These are phyloP conservation scores for Vigna trinervia DNA, from an alignment of 306 rosid species.

Conservation along the genomic window DNA sequence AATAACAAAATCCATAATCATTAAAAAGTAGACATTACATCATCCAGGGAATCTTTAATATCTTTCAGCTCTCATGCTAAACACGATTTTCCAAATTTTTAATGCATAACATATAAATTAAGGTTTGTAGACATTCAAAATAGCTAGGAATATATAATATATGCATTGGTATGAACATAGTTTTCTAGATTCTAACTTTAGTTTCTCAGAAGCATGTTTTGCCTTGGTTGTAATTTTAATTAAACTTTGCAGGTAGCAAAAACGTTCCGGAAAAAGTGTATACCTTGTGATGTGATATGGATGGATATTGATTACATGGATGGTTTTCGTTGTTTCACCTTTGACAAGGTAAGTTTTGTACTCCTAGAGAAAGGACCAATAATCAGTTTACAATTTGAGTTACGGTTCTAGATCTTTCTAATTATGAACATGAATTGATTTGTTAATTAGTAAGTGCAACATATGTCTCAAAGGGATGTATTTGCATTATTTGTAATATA, in stretches of 20 bases:
- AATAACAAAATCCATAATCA: conserved; percentile 15
- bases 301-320: conserved; percentile 99
- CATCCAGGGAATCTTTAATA: conserved; percentile 36
- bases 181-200: conserved; percentile 10
- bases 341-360: conserved; percentile 65
- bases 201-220: conserved; percentile 4
- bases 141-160: conserved; percentile 1
- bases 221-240: not conserved
- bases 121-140: conserved; percentile 27
- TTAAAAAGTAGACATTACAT: not conserved
- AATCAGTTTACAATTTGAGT: conserved; percentile 21
- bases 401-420: conserved; percentile 26
- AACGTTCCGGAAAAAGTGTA: conserved; percentile 72
- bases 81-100: conserved; percentile 18
- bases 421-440: not conserved
- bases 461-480: conserved; percentile 20
- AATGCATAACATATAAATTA: conserved; percentile 9
- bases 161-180: not conserved
- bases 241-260: conserved; percentile 68
- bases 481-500: not conserved
- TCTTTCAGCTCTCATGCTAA: conserved; percentile 12
- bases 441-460: conserved; percentile 3
- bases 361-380: not conserved
- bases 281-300: conserved; percentile 96
- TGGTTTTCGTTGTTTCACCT: conserved; percentile 94